A percentile compares a stretch with the other conserved stretches of the same genome.
phyloP scores from a whole-genome alignment of 2,329 filamentous ascomycete genomes.

The Xylariaceae sp. region DNA sequence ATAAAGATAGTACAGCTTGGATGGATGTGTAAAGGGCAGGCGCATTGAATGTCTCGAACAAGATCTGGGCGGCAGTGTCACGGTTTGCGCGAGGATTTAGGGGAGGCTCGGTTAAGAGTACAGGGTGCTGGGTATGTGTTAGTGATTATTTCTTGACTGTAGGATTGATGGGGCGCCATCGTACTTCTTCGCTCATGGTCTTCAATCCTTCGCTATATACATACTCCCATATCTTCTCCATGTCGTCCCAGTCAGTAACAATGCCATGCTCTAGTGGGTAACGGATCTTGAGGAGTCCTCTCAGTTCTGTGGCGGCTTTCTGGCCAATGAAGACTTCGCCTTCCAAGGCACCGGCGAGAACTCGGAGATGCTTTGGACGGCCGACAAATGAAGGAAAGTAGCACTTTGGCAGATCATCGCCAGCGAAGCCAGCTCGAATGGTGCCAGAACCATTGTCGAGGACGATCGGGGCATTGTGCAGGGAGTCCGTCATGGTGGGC shows the following conservation, averaged over 20 bases:
- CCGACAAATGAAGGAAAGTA: constrained; percentile 98
- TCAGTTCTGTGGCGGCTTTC: constrained; percentile 80
- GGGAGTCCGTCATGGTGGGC: constrained; percentile 54
- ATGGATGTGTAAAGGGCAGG: constrained; percentile 95
- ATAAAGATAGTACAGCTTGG: constrained; percentile 92
- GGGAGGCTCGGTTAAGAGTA: constrained; percentile 92
- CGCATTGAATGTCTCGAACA: constrained; percentile 99
- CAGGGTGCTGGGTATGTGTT: constrained; percentile 66
- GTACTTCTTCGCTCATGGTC: constrained; percentile 91
- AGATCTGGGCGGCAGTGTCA: constrained; percentile 92
- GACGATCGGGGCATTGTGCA: constrained; percentile 97
- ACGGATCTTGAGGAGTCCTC: constrained; percentile 89
- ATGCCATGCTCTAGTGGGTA: constrained; percentile 97
- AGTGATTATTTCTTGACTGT: constrained; percentile 2
- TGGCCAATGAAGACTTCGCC: constrained; percentile 97
- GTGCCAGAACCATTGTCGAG: constrained; percentile 98
- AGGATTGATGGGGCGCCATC: neutral
- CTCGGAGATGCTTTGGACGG: constrained; percentile 89
- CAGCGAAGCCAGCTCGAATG: constrained; percentile 94
- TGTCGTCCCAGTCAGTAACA: constrained; percentile 99
- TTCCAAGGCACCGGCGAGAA: constrained; percentile 93
- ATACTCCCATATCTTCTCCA: constrained; percentile 99
- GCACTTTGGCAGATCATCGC: constrained; percentile 92
- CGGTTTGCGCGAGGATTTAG: constrained; percentile 94
- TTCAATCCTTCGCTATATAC: constrained; percentile 96